Evolutionary conservation across 805 yeast genomes (phyloP).

Genomic region (Ogataea ganodermae): DNA sequence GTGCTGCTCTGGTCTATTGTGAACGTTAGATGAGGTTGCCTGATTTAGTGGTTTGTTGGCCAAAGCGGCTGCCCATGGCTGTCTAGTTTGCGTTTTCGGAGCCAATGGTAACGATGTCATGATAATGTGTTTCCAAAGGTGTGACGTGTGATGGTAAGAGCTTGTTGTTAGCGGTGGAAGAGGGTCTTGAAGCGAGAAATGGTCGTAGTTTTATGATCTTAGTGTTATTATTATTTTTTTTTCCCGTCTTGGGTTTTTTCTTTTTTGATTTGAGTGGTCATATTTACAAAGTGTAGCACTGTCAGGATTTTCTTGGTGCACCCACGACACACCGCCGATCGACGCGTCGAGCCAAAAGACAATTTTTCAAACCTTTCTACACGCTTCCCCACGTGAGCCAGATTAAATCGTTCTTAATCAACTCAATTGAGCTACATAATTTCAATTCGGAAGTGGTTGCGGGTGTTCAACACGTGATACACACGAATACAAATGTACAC

Average conservation of each 20-base stretch:
- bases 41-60: constrained; percentile 9
- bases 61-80: constrained; percentile 23
- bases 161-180: no score
- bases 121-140: background rate
- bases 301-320: background rate
- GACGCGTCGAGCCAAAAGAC: background rate
- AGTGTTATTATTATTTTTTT: background rate
- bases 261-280: background rate
- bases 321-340: background rate
- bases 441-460: no score
- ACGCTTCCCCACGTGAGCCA: constrained; percentile 2
- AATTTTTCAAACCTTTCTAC: no score
- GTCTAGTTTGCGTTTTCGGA: constrained; percentile 15
- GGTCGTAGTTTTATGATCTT: no score
- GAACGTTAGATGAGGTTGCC: background rate
- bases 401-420: no score
- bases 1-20: constrained; percentile 1
- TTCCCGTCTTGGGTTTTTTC: background rate
- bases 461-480: no score
- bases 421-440: background rate
- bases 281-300: no score
- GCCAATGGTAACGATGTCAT: constrained; percentile 15
- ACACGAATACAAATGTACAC: background rate
- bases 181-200: no score
- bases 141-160: no score